Evolutionary conservation across 257 asterid genomes (phyloP), one percentile per base, ranked within the genome.

Genomic region (Plantago elongata): DNA sequence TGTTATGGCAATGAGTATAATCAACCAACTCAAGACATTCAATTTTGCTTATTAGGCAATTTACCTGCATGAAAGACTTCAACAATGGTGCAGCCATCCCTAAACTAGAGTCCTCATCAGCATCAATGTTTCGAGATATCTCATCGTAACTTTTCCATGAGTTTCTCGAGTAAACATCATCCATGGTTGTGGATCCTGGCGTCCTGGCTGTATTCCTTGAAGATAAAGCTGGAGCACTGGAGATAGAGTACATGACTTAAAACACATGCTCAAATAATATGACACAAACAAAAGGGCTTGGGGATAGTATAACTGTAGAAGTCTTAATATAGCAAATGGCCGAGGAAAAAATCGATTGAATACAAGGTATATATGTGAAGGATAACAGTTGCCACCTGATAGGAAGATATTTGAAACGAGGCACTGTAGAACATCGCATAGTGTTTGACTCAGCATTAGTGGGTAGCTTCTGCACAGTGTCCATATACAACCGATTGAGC

Each of bases 401-500:
- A 64, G 99, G 99, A 69, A 93, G 95, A 78, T 93, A 93, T 73
- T 87, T 93, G 81, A 89, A 93, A 68, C 99, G 99, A 68, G 99
- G 95, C 48, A 93, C 97, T 57, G 77, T 74, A 17, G 97, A 93
- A 82, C 99, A 93, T 63, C 88, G 84, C 97, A 93, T 80, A 69
- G 88, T 81, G 78, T 93, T 93, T 73, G 99, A 93, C 65, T 89
- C 96, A 12, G 97, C 79, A 79, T 89, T 89, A 69, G 92, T 80
- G 55, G 92, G 83, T 62, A 82, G 82, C 84, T 87, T 93, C 75
- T 83, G 95, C 11, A 78, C 67, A 18, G 87, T 73, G 71, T 89
- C 95, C 69, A 76, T 79, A 68, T 89, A 81, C 67, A 82, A 75
- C 73, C 95, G 83, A 74, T 80, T 89, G 67, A 93, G 96, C 78